These are phyloP conservation scores for Westerdykella aurantiaca DNA, from an alignment of 2,329 filamentous ascomycete species.

Conservation along the genomic window DNA sequence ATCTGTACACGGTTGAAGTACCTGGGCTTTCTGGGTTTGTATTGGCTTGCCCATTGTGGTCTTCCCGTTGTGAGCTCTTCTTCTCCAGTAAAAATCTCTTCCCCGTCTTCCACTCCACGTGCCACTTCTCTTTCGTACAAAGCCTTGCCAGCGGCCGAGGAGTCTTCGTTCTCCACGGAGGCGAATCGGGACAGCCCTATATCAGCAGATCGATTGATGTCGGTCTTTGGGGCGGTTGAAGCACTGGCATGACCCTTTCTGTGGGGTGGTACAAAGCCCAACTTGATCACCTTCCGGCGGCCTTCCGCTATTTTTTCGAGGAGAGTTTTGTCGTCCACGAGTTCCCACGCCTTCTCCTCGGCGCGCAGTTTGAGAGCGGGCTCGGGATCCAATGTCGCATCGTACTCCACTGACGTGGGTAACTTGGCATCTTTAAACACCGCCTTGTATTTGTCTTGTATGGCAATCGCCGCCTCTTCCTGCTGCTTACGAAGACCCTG, in stretches of 20 bases:
- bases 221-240: conserved; percentile 23
- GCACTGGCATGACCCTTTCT: conserved; percentile 36
- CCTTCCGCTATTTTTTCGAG: conserved; percentile 54
- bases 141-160: conserved; percentile 79
- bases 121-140: conserved; percentile 91
- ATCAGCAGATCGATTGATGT: conserved; percentile 41
- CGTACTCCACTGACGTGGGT: conserved; percentile 24
- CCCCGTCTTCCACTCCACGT: conserved; percentile 83
- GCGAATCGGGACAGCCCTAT: conserved; percentile 62
- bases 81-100: conserved; percentile 91
- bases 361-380: conserved; percentile 58
- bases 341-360: conserved; percentile 57
- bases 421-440: conserved; percentile 27
- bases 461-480: conserved; percentile 57
- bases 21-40: conserved; percentile 82
- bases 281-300: conserved; percentile 56
- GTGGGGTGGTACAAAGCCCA: conserved; percentile 62
- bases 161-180: conserved; percentile 65
- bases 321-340: conserved; percentile 55
- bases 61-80: conserved; percentile 65
- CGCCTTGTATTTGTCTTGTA: conserved; percentile 49
- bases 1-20: conserved; percentile 99
- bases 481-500: conserved; percentile 62
- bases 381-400: conserved; percentile 55
- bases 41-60: conserved; percentile 76